Evolutionary conservation across 148 eudicot genomes (phyloP).

Genomic region (Persicaria maculosa): DNA sequence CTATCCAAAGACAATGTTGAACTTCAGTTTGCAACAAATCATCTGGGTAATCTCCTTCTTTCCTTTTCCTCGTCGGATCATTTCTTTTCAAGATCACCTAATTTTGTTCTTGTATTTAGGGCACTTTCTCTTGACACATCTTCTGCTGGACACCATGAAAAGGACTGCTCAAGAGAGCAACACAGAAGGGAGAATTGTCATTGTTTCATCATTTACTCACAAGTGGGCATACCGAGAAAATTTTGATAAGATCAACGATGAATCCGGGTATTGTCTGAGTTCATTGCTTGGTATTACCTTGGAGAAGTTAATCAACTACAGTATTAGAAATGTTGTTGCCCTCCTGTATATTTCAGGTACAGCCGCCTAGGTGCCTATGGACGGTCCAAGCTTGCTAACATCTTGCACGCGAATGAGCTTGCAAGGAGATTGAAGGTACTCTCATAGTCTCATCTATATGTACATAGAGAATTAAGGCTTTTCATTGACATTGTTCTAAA

Average conservation of each 20-base stretch:
- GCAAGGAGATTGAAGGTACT: slow-evolving; percentile 61
- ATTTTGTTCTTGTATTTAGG: slow-evolving; percentile 28
- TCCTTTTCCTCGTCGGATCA: not conserved
- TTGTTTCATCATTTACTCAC: slow-evolving; percentile 62
- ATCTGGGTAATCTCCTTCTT: slow-evolving; percentile 43
- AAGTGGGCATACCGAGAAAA: slow-evolving; percentile 50
- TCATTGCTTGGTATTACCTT: not conserved
- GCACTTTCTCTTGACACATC: slow-evolving; percentile 77
- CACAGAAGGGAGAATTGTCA: slow-evolving; percentile 77
- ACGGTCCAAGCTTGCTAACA: slow-evolving; percentile 83
- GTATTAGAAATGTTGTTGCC: no score
- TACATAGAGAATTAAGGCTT: not conserved
- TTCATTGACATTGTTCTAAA: not conserved
- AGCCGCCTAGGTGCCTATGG: slow-evolving; percentile 58
- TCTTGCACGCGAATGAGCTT: slow-evolving; percentile 75
- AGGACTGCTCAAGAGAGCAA: slow-evolving; percentile 49
- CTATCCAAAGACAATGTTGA: slow-evolving; percentile 75
- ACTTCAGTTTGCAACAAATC: slow-evolving; percentile 86
- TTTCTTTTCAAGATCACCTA: not conserved
- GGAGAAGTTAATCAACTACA: no score
- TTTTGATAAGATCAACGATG: slow-evolving; percentile 69
- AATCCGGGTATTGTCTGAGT: slow-evolving; percentile 32
- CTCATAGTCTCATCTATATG: slow-evolving; percentile 17
- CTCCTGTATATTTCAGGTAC: slow-evolving; percentile 42
- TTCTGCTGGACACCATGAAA: slow-evolving; percentile 71